Conservation (phyloP, 352 stramenopile genomes). For the Phytophthora agathidicida region DNA sequence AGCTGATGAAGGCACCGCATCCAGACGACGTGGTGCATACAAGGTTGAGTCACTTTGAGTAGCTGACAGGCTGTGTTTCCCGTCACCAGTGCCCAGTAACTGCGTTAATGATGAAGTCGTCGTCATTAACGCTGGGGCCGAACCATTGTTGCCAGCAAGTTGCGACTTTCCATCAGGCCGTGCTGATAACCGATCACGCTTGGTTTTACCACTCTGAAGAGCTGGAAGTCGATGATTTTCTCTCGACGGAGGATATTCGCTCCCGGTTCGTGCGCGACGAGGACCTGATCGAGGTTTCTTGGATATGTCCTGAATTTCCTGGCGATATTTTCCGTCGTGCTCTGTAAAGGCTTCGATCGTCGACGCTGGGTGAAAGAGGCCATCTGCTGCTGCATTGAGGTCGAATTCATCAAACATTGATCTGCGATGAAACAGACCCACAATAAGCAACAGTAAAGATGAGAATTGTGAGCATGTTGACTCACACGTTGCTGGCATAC, state of each 20-base stretch:
- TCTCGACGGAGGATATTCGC: constrained; percentile 44
- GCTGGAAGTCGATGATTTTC: constrained; percentile 40
- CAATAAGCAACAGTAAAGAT: neutral
- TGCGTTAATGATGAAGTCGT: constrained; percentile 22
- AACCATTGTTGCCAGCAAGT: constrained; percentile 9
- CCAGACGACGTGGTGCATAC: constrained; percentile 49
- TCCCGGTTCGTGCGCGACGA: constrained; percentile 10
- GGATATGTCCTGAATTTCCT: constrained; percentile 12
- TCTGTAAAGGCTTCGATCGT: constrained; percentile 80
- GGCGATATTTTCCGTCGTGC: constrained; percentile 71
- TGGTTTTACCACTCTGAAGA: constrained; percentile 33
- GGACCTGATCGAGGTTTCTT: constrained; percentile 10
- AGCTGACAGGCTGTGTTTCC: constrained; percentile 28
- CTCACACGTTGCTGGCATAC: constrained; percentile 10
- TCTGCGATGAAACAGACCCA: constrained; percentile 12
- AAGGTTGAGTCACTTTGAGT: constrained; percentile 70
- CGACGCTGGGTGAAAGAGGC: constrained; percentile 79
- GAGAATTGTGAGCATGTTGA: neutral
- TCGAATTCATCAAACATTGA: constrained; percentile 66
- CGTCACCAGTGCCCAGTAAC: neutral
- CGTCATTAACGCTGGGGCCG: constrained; percentile 20
- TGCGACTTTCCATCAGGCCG: constrained; percentile 36
- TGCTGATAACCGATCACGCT: constrained; percentile 37
- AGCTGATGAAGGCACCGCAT: constrained; percentile 55
- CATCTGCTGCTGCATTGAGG: constrained; percentile 68